Evolutionary conservation across 495 filamentous ascomycete genomes (phyloP).

Genomic region (Penicillium mononematosum): DNA sequence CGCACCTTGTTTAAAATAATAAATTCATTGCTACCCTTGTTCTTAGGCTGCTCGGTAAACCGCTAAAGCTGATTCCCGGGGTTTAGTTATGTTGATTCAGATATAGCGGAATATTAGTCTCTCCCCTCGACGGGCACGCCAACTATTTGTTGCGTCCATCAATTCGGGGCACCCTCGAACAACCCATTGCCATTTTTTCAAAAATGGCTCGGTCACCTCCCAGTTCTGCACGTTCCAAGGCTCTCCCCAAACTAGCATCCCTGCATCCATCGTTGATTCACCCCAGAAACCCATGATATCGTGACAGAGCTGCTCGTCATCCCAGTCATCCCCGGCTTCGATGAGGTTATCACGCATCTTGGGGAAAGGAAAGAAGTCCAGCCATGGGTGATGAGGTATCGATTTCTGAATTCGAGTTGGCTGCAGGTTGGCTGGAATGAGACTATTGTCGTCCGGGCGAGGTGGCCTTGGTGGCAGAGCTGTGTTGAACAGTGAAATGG

Average conservation of each 20-base stretch:
- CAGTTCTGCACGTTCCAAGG: slow-evolving; percentile 47
- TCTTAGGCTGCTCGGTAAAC: background rate
- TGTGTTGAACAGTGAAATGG: slow-evolving; percentile 34
- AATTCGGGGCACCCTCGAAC: slow-evolving; percentile 50
- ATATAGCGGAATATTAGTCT: slow-evolving; percentile 47
- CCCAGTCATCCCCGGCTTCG: slow-evolving; percentile 35
- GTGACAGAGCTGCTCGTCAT: slow-evolving; percentile 46
- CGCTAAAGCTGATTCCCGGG: background rate
- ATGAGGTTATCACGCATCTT: slow-evolving; percentile 53
- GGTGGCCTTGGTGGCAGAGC: slow-evolving; percentile 1
- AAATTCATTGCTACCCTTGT: background rate
- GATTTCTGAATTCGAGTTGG: slow-evolving; percentile 47
- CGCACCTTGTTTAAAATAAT: background rate
- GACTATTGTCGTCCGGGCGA: slow-evolving; percentile 4
- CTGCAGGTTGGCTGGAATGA: slow-evolving; percentile 41
- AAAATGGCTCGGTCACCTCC: slow-evolving; percentile 51
- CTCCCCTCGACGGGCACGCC: slow-evolving; percentile 49
- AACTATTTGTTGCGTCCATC: slow-evolving; percentile 50
- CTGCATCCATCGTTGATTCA: slow-evolving; percentile 31
- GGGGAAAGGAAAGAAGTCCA: slow-evolving; percentile 54
- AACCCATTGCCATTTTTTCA: slow-evolving; percentile 52
- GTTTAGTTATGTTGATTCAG: slow-evolving; percentile 1
- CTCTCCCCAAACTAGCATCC: slow-evolving; percentile 53
- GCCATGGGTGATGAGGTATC: slow-evolving; percentile 49
- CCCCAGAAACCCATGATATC: slow-evolving; percentile 51